Evolutionary conservation across 345 rosid genomes (phyloP).

Genomic region (Rhodomyrtus tomentosa): DNA sequence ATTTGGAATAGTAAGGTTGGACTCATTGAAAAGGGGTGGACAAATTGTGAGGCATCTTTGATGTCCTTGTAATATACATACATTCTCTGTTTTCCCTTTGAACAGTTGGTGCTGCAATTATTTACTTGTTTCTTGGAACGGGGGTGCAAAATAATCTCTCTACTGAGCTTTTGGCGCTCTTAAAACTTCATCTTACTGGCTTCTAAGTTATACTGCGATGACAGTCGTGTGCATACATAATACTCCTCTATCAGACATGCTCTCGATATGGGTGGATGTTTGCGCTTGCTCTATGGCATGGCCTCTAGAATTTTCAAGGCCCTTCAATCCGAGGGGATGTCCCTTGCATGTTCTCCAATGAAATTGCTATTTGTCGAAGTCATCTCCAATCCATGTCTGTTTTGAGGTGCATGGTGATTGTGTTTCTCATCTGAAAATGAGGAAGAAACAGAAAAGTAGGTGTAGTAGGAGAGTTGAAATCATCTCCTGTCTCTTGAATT

Average conservation of each 20-base stretch:
- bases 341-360: background rate
- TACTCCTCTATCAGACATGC: background rate
- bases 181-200: background rate
- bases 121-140: background rate
- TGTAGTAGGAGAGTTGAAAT: background rate
- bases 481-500: background rate
- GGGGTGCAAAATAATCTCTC: background rate
- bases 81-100: background rate
- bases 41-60: background rate
- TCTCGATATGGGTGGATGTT: background rate
- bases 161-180: background rate
- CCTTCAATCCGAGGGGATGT: background rate
- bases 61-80: background rate
- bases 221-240: background rate
- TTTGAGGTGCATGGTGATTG: background rate
- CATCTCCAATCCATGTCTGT: background rate
- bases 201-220: background rate
- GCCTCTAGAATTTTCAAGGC: background rate
- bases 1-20: background rate
- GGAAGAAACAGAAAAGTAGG: background rate
- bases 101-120: background rate
- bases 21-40: background rate
- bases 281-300: background rate
- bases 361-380: background rate
- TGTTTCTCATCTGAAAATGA: background rate